Base-by-base conservation (phyloP, 2,329 filamentous ascomycete genomes). In the Cadophora sp. region DNA sequence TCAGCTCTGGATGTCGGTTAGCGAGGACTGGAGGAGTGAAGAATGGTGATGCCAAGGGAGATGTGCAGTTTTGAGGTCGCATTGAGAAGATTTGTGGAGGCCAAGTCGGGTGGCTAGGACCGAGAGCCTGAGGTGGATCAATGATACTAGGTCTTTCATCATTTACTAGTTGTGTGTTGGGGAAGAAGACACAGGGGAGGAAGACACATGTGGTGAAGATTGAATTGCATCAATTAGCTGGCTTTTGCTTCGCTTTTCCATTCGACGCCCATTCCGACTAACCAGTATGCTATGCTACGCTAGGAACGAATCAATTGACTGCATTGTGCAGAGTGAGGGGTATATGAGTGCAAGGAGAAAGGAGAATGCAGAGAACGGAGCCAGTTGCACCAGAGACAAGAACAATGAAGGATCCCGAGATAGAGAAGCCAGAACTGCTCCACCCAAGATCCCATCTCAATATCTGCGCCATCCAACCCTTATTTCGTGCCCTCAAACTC, bases 401-500 rank as follows among this genome's bases (percentile, higher is more conserved):
- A 27, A 27, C n/a, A 59, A 37, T 22, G 59, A 46, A 50, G 59
- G 22, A 19, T 7, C 59, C 40, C 24, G n/a, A 31, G 19, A 50
- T 50, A 26, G 19, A 50, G 59, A 48, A 31, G 12, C 40, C 22
- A 48, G 59, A 48, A 62, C 16, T 27, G 22, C 22, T 40, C 14
- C 40, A 29, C 37, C 59, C 40, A 31, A 48, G 59, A 62, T 62
- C 59, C 26, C 37, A 22, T 46, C 37, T 62, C 14, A 40, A 22
- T 24, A 48, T n/a, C 26, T 29, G n/a, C 24, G 16, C 8, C 22
- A 22, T 62, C n/a, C 12, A 27, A 11, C 16, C 58, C 14, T 62
- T 50, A 59, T 24, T 62, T 48, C 24, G 29, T 31, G 40, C 55
- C 9, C 12, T 34, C 62, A 37, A 66, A 67, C 29, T 61, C 56